A percentile compares a stretch with the other conserved stretches of the same genome.
phyloP scores from a whole-genome alignment of 2,329 filamentous ascomycete genomes.

The Claviceps quebecensis region DNA sequence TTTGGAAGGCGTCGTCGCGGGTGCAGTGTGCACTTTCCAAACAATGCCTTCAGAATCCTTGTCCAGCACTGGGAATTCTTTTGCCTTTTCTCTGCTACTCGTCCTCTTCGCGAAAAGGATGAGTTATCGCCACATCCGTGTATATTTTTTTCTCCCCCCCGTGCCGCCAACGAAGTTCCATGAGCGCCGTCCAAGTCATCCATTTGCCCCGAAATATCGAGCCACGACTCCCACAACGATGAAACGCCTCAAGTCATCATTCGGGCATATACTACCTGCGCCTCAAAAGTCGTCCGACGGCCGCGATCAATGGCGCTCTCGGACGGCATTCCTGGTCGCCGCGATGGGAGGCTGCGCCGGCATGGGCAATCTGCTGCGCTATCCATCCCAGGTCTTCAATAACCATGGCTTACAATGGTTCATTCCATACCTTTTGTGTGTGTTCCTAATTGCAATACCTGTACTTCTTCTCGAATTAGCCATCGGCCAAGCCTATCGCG shows the following conservation, averaged over 20 bases:
- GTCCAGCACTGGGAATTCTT: neutral
- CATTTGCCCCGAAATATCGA: neutral
- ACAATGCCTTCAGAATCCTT: neutral
- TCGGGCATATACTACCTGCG: neutral
- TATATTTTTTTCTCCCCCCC: neutral
- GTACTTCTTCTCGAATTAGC: constrained; percentile 45
- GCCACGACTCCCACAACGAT: neutral
- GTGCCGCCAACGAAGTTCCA: neutral
- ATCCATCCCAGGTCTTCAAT: constrained; percentile 45
- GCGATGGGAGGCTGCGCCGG: constrained; percentile 45
- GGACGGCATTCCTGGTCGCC: constrained; percentile 40
- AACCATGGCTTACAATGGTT: constrained; percentile 48
- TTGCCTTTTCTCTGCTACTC: neutral
- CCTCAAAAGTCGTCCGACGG: constrained; percentile 19
- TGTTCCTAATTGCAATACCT: constrained; percentile 42
- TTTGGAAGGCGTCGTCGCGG: neutral
- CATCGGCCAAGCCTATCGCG: constrained; percentile 52
- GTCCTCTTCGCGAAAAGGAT: neutral
- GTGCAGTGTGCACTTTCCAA: neutral
- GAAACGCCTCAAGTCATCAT: neutral
- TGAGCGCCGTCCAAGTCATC: neutral
- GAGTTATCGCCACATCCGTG: neutral
- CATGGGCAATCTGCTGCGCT: constrained; percentile 43
- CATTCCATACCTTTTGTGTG: constrained; percentile 40
- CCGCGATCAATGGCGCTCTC: constrained; percentile 40